These are phyloP conservation scores for Choiromyces venosus DNA, from an alignment of 495 filamentous ascomycete species.

Conservation along the genomic window DNA sequence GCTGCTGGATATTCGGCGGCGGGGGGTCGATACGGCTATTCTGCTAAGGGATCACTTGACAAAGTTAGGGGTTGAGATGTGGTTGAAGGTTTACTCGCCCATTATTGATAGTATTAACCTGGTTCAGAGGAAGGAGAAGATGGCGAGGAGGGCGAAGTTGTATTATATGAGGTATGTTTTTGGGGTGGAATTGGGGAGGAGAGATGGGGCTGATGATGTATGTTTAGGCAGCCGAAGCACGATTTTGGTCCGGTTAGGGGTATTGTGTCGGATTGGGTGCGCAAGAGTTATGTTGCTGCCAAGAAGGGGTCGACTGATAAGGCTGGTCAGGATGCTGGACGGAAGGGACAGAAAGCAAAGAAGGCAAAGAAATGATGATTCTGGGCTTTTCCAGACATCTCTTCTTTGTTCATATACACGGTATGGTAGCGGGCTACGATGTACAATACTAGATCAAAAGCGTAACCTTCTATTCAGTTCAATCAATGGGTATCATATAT, in stretches of 20 bases:
- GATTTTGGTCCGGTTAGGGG: slow-evolving; percentile 66
- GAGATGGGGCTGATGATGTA: slow-evolving; percentile 9
- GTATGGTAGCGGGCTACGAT: not conserved
- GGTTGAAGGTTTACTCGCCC: slow-evolving; percentile 86
- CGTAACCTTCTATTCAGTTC: not conserved
- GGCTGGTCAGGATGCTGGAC: not conserved
- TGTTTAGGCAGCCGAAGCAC: slow-evolving; percentile 56
- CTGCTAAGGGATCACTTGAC: slow-evolving; percentile 76
- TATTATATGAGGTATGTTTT: slow-evolving; percentile 79
- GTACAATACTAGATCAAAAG: not conserved
- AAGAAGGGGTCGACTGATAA: not conserved
- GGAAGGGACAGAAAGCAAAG: not conserved
- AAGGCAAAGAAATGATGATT: not conserved
- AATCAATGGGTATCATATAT: not conserved
- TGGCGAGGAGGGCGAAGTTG: slow-evolving; percentile 79
- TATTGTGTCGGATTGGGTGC: slow-evolving; percentile 62
- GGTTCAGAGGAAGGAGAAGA: slow-evolving; percentile 74
- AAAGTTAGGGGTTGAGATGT: slow-evolving; percentile 91
- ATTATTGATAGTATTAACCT: slow-evolving; percentile 88
- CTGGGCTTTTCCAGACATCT: not conserved
- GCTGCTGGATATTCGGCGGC: slow-evolving; percentile 72
- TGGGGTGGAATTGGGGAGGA: slow-evolving; percentile 17
- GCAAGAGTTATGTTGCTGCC: slow-evolving; percentile 22
- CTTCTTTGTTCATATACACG: not conserved
- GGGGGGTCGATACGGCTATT: slow-evolving; percentile 79